phyloP scores from a whole-genome alignment of 1,284 basidiomycete species.

The Coniophora puteana region DNA sequence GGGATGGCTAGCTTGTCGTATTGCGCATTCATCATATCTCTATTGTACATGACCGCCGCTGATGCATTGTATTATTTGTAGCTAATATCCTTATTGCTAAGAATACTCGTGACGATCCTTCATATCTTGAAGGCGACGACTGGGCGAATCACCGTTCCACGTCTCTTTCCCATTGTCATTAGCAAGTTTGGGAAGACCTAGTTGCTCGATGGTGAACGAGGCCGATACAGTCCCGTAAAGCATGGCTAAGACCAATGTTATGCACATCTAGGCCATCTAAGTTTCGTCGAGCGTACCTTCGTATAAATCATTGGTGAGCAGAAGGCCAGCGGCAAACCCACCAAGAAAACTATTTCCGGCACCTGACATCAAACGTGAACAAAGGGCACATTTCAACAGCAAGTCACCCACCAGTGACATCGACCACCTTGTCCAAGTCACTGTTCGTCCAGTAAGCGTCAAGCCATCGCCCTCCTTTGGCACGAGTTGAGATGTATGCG shows the following conservation, averaged over 20 bases:
- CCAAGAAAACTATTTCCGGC: slow-evolving; percentile 89
- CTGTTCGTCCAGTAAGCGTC: slow-evolving; percentile 68
- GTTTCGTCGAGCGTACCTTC: slow-evolving; percentile 47
- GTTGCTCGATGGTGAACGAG: slow-evolving; percentile 82
- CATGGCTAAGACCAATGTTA: slow-evolving; percentile 42
- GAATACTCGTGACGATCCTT: slow-evolving; percentile 27
- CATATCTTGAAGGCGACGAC: slow-evolving; percentile 51
- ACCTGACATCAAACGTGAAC: slow-evolving; percentile 45
- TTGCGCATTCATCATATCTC: slow-evolving; percentile 1
- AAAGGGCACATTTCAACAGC: background rate
- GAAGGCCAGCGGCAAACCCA: slow-evolving; percentile 74
- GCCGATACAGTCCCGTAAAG: slow-evolving; percentile 78
- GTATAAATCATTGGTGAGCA: slow-evolving; percentile 51
- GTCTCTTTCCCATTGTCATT: slow-evolving; percentile 30
- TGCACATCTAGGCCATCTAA: slow-evolving; percentile 5
- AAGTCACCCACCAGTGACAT: slow-evolving; percentile 69
- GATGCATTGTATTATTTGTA: too few relatives aligned
- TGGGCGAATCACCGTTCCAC: slow-evolving; percentile 73
- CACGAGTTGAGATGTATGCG: slow-evolving; percentile 56
- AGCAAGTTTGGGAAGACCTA: slow-evolving; percentile 58
- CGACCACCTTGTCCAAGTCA: slow-evolving; percentile 55
- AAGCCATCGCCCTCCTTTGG: slow-evolving; percentile 58
- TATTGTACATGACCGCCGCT: slow-evolving; percentile 4
- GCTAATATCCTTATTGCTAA: slow-evolving; percentile 25
- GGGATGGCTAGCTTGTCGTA: background rate